These are phyloP conservation scores for Yamadazyma atmosphaerica DNA, from an alignment of 1,139 yeast genomes.

Conservation along the genomic window DNA sequence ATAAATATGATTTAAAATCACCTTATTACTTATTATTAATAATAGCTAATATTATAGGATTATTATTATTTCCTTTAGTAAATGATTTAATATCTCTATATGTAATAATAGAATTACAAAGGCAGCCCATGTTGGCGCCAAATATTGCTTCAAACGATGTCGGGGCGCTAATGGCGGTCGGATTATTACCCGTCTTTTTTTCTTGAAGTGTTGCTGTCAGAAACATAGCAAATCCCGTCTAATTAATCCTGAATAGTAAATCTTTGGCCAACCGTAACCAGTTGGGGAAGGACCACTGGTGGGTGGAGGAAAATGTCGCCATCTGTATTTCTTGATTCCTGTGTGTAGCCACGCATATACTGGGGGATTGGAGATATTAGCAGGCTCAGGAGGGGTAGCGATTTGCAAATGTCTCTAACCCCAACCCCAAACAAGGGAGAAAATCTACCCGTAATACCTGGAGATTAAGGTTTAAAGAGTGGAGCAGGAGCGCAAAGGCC, in stretches of 20 bases:
- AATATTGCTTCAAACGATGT: neutral
- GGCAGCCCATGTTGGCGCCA: too few relatives aligned
- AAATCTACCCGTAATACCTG: too few relatives aligned
- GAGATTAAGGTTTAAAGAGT: neutral
- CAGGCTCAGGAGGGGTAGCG: conserved; percentile 1
- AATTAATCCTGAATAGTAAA: conserved; percentile 2
- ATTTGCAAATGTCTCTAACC: too few relatives aligned
- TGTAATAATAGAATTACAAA: too few relatives aligned
- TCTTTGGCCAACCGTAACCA: neutral
- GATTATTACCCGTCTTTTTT: neutral
- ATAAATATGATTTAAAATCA: neutral
- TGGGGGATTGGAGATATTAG: neutral
- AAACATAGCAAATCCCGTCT: conserved; percentile 1
- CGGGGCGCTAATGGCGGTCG: neutral
- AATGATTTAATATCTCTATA: too few relatives aligned
- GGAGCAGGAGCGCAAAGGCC: neutral
- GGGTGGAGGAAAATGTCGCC: neutral
- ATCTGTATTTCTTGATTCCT: neutral
- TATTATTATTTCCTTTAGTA: too few relatives aligned
- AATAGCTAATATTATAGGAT: too few relatives aligned
- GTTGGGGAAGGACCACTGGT: neutral
- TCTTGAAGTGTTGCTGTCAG: neutral
- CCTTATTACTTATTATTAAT: too few relatives aligned
- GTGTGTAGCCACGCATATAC: neutral
- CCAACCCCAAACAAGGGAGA: too few relatives aligned